Base-by-base conservation (phyloP, 768 basidiomycete species). In the Gymnopilus junonius region DNA sequence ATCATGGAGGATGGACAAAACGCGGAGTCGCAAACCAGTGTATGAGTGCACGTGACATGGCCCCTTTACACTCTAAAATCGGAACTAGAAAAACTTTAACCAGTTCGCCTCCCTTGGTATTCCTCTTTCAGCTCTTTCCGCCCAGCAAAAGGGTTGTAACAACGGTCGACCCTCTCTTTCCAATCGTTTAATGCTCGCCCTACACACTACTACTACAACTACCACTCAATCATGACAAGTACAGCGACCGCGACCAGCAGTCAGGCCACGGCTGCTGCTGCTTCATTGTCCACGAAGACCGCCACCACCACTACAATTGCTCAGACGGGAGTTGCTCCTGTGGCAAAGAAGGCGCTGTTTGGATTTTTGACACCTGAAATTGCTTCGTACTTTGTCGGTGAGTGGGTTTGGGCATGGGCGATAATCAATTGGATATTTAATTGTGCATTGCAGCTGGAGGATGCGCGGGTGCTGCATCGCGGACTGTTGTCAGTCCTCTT, bases 401-500 rank as follows among this genome's bases (percentile, higher is more conserved):
- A 58, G 71, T 67, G 12, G 25, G 12, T n/a, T 32, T 14, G 12
- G 11, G n/a, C 8, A 25, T 27, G 46, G 34, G 23, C 3, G 43
- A 32, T 34, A 42, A 6, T n/a, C 14, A 25, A 31, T 48, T 58
- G 31, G 39, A 58, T 20, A 45, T n/a, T 55, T 65, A 43, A 59
- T 65, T 65, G 54, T 55, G 57, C 4, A 17, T 34, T 42, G 34
- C 64, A 85, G 85, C 85, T 67, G 85, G 85, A 45, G 85, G 85
- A 70, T 82, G 81, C 73, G 85, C 85, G 14, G 85, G 85, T 39
- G 85, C 85, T 65, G 88, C 93, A 8, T 94, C 92, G 62, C 82
- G 96, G 58, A 97, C 96, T 2, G 93, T 97, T 14, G 97, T 99
- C 53, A 91, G 88, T 68, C 97, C 96, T 10, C 75, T 98, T 14